Base-by-base conservation (phyloP, 768 basidiomycete species). In the Dioszegia hungarica region DNA sequence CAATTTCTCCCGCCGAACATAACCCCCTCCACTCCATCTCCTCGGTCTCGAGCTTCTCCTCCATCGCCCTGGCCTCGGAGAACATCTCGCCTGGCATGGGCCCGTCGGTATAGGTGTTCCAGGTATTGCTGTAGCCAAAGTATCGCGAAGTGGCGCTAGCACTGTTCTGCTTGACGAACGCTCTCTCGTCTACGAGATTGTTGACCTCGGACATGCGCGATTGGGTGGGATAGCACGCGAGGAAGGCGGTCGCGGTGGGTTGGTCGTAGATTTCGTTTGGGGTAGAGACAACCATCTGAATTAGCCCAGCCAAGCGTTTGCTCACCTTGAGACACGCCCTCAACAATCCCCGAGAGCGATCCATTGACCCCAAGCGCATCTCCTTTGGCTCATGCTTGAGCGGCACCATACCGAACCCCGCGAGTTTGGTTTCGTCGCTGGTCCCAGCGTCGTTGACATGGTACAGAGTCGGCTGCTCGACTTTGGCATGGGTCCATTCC, bases 221-320 rank as follows among this genome's bases (percentile, higher is more conserved):
- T 9, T 22, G 24, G 25, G 25, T 24, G 8, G 38, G 22, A 20
- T 80, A 78, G 46, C 77, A 78, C 39, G 79, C 80, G 17, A 92
- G 79, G 39, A 91, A 68, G 2, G 73, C 65, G 0, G 85, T 79
- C 0, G 83, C 89, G 20, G 65, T 67, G n/a, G 83, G 81, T 2
- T 82, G 73, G 53, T 87, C 79, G 68, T 90, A 92, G 22, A 75
- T 77, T 57, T 88, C 88, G 58, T 79, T 79, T 1, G 88, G 85
- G 1, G 85, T 85, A 14, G 87, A 85, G 49, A 91, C 80, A 5
- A 82, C 82, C 86, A 91, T 88, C 90, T 91, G 57, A 2, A 49
- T 34, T 24, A 49, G 47, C n/a, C 10, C 31, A 4, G 19, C 20
- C 8, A 17, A 5, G 19, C 12, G 19, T 34, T 9, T 9, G 5